Percentiles rank a stretch among this genome's conserved stretches.
Evolutionary conservation across 345 rosid species (phyloP).

Genomic region (Ricinus communis): DNA sequence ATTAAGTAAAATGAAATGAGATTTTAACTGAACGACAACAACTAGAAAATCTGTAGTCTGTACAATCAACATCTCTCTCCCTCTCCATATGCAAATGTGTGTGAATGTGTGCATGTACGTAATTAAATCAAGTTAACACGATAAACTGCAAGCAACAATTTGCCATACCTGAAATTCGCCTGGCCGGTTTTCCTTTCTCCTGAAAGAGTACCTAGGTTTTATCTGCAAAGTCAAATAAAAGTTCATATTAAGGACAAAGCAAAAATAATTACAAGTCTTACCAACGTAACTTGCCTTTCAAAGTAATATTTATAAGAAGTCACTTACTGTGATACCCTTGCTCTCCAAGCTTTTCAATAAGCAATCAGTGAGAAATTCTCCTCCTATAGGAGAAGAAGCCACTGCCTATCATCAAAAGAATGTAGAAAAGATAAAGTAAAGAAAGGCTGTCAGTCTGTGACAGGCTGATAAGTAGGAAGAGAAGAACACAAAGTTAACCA

Average conservation of each 20-base stretch:
- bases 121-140: neutral
- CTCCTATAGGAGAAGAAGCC: slow-evolving; percentile 80
- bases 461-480: neutral
- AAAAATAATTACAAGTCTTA: slow-evolving; percentile 2
- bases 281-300: slow-evolving; percentile 11
- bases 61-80: neutral
- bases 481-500: neutral
- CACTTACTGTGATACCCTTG: slow-evolving; percentile 78
- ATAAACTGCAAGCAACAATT: slow-evolving; percentile 1
- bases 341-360: slow-evolving; percentile 95
- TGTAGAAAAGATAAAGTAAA: slow-evolving; percentile 4
- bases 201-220: slow-evolving; percentile 95
- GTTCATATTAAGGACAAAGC: slow-evolving; percentile 8
- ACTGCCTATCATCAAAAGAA: slow-evolving; percentile 56
- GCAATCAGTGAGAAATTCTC: slow-evolving; percentile 93
- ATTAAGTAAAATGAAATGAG: too few relatives aligned
- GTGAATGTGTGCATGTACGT: neutral
- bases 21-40: too few relatives aligned
- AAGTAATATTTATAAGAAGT: slow-evolving; percentile 9
- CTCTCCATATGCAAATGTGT: neutral
- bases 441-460: neutral
- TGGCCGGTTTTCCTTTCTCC: slow-evolving; percentile 88
- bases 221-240: slow-evolving; percentile 54
- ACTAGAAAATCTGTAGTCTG: too few relatives aligned
- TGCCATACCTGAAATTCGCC: slow-evolving; percentile 84